Base-by-base conservation (phyloP, 805 yeast species). In the Ogataea thermomethanolica region DNA sequence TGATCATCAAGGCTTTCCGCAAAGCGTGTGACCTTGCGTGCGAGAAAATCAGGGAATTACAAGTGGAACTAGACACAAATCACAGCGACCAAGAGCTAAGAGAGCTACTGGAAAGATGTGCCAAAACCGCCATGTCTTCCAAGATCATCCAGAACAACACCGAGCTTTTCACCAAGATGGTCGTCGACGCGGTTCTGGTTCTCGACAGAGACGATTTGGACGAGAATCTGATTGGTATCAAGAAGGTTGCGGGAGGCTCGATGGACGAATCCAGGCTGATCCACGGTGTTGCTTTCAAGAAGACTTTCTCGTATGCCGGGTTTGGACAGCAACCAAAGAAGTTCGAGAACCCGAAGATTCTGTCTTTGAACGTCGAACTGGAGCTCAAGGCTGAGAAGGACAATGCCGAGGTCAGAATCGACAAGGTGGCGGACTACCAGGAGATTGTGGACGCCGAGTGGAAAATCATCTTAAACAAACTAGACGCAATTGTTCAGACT, bases 371-470 rank as follows among this genome's bases (percentile, higher is more conserved):
- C 59, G 90, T 93, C 29, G 99, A 93, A 64, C 74, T 93, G 52
- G 99, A 93, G 69, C 78, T 93, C 59, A 93, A 93, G 69, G 98
- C 98, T 1, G 99, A 93, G 69, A 91, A 89, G 70, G 99, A 93
- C 64, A 93, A 93, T 61, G 99, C 99, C 8, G 99, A 93, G 71
- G 98, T 93, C 25, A 79, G 99, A 53, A 93, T 93, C 36, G 95
- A 87, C 56, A 84, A 89, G 62, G 97, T 93, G 41, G 76, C 78
- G 43, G 97, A 91, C 55, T 93, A 93, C 66, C 99, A 93, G 70
- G 88, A 83, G 25, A 84, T 93, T 43, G 99, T 93, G 13, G 98
- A 93, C 65, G 99, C 99, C n/a, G 99, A 93, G 66, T 93, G 99
- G 98, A 79, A 86, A 62, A 84, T 93, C 51, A 93, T 93, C 50